A percentile compares a stretch with the other conserved stretches of the same genome.
These are phyloP conservation scores for Kodamaea fukazawae DNA, from an alignment of 805 yeast genomes.

Conservation along the genomic window DNA sequence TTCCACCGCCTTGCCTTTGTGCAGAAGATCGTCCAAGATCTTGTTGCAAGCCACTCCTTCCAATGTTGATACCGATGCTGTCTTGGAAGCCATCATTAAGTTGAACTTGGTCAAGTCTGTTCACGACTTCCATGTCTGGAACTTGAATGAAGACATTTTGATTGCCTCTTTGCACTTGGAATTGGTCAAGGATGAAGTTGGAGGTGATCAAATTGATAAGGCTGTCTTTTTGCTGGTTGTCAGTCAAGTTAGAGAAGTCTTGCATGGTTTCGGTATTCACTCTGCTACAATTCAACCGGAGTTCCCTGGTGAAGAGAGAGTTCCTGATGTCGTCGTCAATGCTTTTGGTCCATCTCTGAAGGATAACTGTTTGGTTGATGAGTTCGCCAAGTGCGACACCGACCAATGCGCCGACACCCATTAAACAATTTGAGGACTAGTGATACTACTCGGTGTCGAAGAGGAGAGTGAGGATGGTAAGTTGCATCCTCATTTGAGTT, in stretches of 20 bases:
- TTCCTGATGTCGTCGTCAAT: conserved; percentile 12
- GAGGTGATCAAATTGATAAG: conserved; percentile 46
- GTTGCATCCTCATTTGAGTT: too few species aligned
- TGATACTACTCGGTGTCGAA: too few species aligned
- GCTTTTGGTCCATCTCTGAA: conserved; percentile 33
- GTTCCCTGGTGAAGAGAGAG: conserved; percentile 35
- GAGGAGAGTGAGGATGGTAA: too few species aligned
- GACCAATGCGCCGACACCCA: conserved; percentile 18
- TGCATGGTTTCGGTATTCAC: conserved; percentile 83
- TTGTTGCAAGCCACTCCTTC: conserved; percentile 90
- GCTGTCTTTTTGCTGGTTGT: conserved; percentile 62
- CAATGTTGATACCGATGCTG: conserved; percentile 71
- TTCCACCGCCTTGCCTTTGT: conserved; percentile 86
- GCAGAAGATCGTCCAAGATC: conserved; percentile 81
- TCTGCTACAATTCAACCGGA: conserved; percentile 97
- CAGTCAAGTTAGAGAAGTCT: conserved; percentile 67
- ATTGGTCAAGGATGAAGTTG: conserved; percentile 43
- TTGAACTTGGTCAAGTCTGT: conserved; percentile 77
- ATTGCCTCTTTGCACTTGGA: conserved; percentile 91
- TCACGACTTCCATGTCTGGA: conserved; percentile 97
- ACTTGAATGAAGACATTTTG: conserved; percentile 77
- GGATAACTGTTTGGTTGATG: conserved; percentile 29
- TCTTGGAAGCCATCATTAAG: conserved; percentile 62
- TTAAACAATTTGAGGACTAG: too few species aligned
- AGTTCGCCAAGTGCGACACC: conserved; percentile 30